These are phyloP conservation scores for Dactylellina haptotyla DNA, from an alignment of 2,329 filamentous ascomycete genomes.

Conservation along the genomic window DNA sequence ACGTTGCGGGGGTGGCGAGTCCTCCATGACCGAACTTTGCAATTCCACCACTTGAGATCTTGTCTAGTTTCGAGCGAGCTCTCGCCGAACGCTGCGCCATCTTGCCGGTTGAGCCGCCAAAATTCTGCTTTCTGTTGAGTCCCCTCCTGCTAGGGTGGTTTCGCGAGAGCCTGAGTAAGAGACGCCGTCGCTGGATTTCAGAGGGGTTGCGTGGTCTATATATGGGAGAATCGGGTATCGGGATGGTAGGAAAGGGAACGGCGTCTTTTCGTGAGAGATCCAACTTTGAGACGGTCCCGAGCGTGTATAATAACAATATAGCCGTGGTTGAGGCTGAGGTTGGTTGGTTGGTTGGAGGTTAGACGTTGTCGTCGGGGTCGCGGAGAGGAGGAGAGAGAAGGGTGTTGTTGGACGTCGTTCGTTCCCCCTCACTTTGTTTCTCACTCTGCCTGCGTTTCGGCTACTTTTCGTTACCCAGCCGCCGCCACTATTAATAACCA, in stretches of 20 bases:
- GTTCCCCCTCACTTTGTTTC: slow-evolving; percentile 27
- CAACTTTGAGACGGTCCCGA: slow-evolving; percentile 25
- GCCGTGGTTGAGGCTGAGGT: too few relatives aligned
- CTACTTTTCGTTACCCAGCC: slow-evolving; percentile 7
- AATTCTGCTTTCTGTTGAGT: slow-evolving; percentile 13
- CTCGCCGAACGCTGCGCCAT: slow-evolving; percentile 58
- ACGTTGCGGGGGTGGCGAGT: slow-evolving; percentile 56
- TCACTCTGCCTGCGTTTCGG: background rate
- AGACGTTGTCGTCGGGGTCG: background rate
- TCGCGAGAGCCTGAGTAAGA: slow-evolving; percentile 13
- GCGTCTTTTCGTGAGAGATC: slow-evolving; percentile 24
- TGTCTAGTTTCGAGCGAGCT: slow-evolving; percentile 58
- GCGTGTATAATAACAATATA: too few relatives aligned
- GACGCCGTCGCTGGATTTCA: slow-evolving; percentile 22
- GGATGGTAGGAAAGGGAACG: background rate
- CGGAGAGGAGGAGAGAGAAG: background rate
- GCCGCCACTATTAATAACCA: slow-evolving; percentile 21
- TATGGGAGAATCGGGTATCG: slow-evolving; percentile 8
- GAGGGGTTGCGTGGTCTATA: slow-evolving; percentile 9
- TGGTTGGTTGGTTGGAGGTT: background rate
- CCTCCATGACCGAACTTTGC: slow-evolving; percentile 56
- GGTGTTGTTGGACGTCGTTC: background rate
- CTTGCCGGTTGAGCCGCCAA: slow-evolving; percentile 22
- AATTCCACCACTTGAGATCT: slow-evolving; percentile 56
- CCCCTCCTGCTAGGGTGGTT: slow-evolving; percentile 31